These are phyloP conservation scores for Diaporthe nobilis DNA, from an alignment of 2,329 filamentous ascomycete genomes.

Conservation along the genomic window DNA sequence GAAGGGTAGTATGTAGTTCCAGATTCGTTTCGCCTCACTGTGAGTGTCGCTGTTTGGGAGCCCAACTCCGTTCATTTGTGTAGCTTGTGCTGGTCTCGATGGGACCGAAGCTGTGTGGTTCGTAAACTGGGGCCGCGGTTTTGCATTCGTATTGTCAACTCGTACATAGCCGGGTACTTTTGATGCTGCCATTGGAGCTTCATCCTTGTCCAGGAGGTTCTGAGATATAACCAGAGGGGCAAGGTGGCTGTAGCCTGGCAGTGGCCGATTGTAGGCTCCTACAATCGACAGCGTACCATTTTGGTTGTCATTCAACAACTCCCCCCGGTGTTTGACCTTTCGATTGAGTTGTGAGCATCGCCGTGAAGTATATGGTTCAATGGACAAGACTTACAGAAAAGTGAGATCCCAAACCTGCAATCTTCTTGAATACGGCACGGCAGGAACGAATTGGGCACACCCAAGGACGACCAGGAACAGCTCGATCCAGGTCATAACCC, in stretches of 20 bases:
- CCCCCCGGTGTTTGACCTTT: constrained; percentile 36
- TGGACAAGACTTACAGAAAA: constrained; percentile 38
- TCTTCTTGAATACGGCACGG: constrained; percentile 38
- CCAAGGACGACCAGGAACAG: constrained; percentile 44
- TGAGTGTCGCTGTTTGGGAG: background rate
- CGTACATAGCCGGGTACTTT: background rate
- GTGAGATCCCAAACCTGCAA: constrained; percentile 43
- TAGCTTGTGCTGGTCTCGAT: background rate
- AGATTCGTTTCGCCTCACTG: constrained; percentile 26
- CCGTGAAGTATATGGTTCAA: background rate
- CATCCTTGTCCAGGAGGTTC: constrained; percentile 25
- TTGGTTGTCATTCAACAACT: constrained; percentile 40
- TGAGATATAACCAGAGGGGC: constrained; percentile 29
- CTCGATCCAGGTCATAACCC: constrained; percentile 44
- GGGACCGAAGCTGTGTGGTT: background rate
- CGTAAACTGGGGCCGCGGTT: background rate
- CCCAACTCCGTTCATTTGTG: background rate
- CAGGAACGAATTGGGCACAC: constrained; percentile 46
- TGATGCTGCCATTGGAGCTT: constrained; percentile 31
- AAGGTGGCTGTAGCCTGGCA: constrained; percentile 5
- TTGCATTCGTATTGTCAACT: background rate
- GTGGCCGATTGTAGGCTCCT: constrained; percentile 27
- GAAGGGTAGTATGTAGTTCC: constrained; percentile 38
- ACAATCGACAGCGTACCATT: constrained; percentile 40
- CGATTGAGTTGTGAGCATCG: background rate